These are phyloP conservation scores for Sclerotinia trifoliorum DNA, from an alignment of 2,329 filamentous ascomycete genomes.

Conservation along the genomic window DNA sequence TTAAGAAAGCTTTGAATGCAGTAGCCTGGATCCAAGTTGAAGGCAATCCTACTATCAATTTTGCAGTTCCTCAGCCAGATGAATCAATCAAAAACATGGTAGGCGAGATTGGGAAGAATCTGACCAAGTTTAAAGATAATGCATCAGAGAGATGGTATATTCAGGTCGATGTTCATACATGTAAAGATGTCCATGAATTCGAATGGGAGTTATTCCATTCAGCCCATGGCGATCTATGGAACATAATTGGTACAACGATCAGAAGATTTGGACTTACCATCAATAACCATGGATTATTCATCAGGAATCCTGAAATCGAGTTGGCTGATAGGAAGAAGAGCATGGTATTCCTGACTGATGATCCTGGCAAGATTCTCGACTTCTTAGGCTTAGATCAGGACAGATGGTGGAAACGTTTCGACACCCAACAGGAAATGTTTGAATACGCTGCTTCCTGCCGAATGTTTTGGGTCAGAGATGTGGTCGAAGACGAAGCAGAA, in stretches of 20 bases:
- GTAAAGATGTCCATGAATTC: constrained; percentile 43
- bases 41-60: constrained; percentile 43
- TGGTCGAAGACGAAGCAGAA: constrained; percentile 34
- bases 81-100: background rate
- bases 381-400: constrained; percentile 61
- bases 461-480: constrained; percentile 52
- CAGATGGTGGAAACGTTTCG: constrained; percentile 57
- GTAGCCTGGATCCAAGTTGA: constrained; percentile 40
- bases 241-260: constrained; percentile 62
- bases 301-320: constrained; percentile 70
- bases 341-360: constrained; percentile 58
- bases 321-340: constrained; percentile 50
- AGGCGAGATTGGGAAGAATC: background rate
- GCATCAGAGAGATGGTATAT: constrained; percentile 46
- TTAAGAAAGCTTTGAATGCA: constrained; percentile 50
- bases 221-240: constrained; percentile 71
- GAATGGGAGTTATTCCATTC: constrained; percentile 67
- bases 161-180: constrained; percentile 68
- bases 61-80: constrained; percentile 57
- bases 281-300: constrained; percentile 60
- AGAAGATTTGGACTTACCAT: constrained; percentile 64
- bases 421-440: constrained; percentile 55
- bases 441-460: constrained; percentile 58
- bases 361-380: constrained; percentile 54
- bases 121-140: background rate